phyloP scores from a whole-genome alignment of 768 basidiomycete genomes.

The Kondoa subrosea region DNA sequence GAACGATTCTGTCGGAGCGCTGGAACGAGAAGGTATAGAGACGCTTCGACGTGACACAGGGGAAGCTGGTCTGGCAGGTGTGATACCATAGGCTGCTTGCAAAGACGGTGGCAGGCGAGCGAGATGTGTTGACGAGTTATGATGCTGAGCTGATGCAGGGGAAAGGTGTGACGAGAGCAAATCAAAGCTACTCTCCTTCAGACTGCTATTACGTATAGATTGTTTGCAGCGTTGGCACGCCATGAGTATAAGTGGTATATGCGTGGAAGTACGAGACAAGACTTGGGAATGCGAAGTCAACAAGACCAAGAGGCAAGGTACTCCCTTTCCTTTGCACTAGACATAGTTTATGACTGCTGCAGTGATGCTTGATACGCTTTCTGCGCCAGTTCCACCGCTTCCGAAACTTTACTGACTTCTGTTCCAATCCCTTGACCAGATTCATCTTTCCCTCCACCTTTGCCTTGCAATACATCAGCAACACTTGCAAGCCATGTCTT shows the following conservation, averaged over 20 bases:
- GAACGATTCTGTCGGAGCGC: slow-evolving; percentile 67
- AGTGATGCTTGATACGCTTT: slow-evolving; percentile 6
- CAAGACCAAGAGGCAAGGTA: too few relatives aligned
- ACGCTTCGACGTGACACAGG: slow-evolving; percentile 43
- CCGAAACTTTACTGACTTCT: slow-evolving; percentile 45
- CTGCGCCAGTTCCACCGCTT: slow-evolving; percentile 36
- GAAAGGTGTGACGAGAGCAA: slow-evolving; percentile 17
- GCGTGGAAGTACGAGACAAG: too few relatives aligned
- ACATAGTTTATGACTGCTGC: too few relatives aligned
- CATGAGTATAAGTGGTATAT: too few relatives aligned
- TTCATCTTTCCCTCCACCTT: slow-evolving; percentile 95
- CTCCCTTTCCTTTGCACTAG: neutral
- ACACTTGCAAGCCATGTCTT: slow-evolving; percentile 74
- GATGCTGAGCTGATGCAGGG: slow-evolving; percentile 1
- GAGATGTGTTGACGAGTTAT: slow-evolving; percentile 32
- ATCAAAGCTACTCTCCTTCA: slow-evolving; percentile 7
- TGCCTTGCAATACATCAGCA: slow-evolving; percentile 67
- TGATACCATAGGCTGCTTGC: slow-evolving; percentile 10
- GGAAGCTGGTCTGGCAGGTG: neutral
- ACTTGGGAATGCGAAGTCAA: too few relatives aligned
- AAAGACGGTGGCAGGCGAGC: slow-evolving; percentile 8
- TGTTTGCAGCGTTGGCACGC: neutral
- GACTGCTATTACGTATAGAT: neutral
- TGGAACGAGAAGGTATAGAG: slow-evolving; percentile 35
- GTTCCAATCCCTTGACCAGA: slow-evolving; percentile 73